Conservation (phyloP, 1,284 basidiomycete genomes). For the Cryptococcus sp. region DNA sequence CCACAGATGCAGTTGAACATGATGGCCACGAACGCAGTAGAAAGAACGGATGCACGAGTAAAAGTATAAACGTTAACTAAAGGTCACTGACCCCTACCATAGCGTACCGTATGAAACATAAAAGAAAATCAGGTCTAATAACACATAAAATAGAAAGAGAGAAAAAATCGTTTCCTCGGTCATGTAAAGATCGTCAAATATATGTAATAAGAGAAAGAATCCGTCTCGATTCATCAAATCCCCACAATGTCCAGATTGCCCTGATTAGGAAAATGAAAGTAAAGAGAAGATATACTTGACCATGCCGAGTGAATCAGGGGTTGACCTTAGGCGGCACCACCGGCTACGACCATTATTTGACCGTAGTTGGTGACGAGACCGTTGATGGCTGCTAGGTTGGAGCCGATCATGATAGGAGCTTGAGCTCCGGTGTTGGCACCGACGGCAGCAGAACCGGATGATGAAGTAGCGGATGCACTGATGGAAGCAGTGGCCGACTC, state of each 20-base stretch:
- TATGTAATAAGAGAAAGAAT: too few species aligned
- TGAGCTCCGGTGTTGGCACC: neutral
- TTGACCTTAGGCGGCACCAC: neutral
- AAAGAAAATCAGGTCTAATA: too few species aligned
- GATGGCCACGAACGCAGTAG: too few species aligned
- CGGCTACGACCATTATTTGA: neutral
- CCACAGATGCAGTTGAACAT: too few species aligned
- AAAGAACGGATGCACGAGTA: too few species aligned
- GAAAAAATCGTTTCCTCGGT: too few species aligned
- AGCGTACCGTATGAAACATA: too few species aligned
- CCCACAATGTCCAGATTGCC: neutral
- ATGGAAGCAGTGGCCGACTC: conserved; percentile 12
- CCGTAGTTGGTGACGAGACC: conserved; percentile 1
- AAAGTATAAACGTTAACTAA: too few species aligned
- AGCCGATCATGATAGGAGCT: neutral
- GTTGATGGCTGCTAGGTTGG: neutral
- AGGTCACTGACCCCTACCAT: too few species aligned
- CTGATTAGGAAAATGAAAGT: neutral
- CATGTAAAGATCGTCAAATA: too few species aligned
- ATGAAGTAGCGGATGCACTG: conserved; percentile 8
- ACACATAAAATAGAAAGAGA: too few species aligned
- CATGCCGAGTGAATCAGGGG: neutral
- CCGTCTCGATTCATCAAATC: neutral
- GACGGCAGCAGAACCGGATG: neutral
- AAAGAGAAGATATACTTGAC: neutral